Percentiles rank a stretch among this genome's conserved stretches.
Conservation (phyloP, 495 filamentous ascomycete species). For the Pyrenula aspistea region DNA sequence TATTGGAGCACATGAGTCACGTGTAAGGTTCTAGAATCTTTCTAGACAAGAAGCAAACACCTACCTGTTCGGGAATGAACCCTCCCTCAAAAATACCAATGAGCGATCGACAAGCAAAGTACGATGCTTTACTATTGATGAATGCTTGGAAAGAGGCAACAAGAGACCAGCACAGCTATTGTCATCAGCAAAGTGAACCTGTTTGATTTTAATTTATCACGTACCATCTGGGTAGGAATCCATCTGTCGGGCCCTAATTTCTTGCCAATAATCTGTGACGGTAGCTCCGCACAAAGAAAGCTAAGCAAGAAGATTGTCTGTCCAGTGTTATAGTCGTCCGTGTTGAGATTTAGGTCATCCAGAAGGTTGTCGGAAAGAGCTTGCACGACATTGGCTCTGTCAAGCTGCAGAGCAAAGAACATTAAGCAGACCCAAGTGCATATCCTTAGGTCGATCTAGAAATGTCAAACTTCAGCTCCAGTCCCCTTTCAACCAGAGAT, state of each 20-base stretch:
- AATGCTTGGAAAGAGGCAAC: slow-evolving; percentile 59
- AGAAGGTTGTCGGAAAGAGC: slow-evolving; percentile 64
- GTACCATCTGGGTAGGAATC: slow-evolving; percentile 72
- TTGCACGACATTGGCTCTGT: slow-evolving; percentile 63
- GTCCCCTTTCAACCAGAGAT: slow-evolving; percentile 13
- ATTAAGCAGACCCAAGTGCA: slow-evolving; percentile 60
- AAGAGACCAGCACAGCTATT: slow-evolving; percentile 51
- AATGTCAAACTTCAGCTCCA: slow-evolving; percentile 14
- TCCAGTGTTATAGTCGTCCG: slow-evolving; percentile 68
- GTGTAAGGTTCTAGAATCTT: slow-evolving; percentile 17
- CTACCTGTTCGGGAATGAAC: slow-evolving; percentile 31
- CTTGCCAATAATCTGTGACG: slow-evolving; percentile 63
- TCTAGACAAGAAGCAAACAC: not conserved
- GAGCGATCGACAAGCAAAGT: slow-evolving; percentile 50
- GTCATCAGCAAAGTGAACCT: slow-evolving; percentile 14
- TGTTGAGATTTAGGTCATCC: slow-evolving; percentile 43
- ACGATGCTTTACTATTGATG: slow-evolving; percentile 46
- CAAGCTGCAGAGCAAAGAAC: slow-evolving; percentile 75
- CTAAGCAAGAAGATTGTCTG: slow-evolving; percentile 30
- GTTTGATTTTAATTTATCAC: not conserved
- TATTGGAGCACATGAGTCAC: slow-evolving; percentile 32
- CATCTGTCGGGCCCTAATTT: slow-evolving; percentile 70
- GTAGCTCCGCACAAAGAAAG: slow-evolving; percentile 48
- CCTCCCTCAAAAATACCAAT: slow-evolving; percentile 69
- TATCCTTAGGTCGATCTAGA: slow-evolving; percentile 41